Conservation (phyloP, 208 protist species). For the Trypanosoma grayi region DNA sequence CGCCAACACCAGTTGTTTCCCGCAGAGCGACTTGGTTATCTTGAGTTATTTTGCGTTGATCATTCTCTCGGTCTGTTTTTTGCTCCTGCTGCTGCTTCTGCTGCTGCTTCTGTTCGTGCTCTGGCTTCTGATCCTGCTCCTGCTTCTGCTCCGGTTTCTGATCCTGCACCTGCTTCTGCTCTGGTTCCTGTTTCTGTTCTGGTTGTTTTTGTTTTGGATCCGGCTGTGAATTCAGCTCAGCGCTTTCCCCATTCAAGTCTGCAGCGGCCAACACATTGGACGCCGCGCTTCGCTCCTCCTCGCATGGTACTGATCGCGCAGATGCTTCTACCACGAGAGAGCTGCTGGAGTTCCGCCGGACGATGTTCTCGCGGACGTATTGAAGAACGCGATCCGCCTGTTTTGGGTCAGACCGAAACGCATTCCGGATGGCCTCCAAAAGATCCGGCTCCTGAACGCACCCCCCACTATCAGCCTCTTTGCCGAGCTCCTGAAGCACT, state of each 20-base stretch:
- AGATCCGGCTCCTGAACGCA: slow-evolving; percentile 40
- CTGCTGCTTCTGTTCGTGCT: not conserved
- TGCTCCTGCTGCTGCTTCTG: not conserved
- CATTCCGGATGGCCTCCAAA: slow-evolving; percentile 26
- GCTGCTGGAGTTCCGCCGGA: slow-evolving; percentile 7
- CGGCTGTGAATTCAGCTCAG: too few species aligned
- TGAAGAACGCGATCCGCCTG: slow-evolving; percentile 49
- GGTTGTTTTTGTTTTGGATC: too few species aligned
- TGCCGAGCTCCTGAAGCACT: slow-evolving; percentile 39
- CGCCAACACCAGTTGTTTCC: too few species aligned
- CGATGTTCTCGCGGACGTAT: slow-evolving; percentile 34
- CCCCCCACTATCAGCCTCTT: slow-evolving; percentile 30
- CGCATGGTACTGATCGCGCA: too few species aligned
- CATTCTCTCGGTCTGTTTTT: too few species aligned
- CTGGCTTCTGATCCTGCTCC: too few species aligned
- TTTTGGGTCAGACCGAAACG: slow-evolving; percentile 33
- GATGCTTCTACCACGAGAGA: slow-evolving; percentile 8
- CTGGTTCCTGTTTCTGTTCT: too few species aligned
- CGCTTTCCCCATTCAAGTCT: too few species aligned
- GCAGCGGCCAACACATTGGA: not conserved
- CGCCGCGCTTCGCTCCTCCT: not conserved
- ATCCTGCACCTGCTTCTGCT: too few species aligned
- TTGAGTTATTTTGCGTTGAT: too few species aligned
- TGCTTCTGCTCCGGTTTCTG: too few species aligned
- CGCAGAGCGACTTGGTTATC: too few species aligned